Evolutionary conservation across 768 basidiomycete species (phyloP), one percentile per base, ranked within the genome.

Genomic region (Rhizopogon roseolus): DNA sequence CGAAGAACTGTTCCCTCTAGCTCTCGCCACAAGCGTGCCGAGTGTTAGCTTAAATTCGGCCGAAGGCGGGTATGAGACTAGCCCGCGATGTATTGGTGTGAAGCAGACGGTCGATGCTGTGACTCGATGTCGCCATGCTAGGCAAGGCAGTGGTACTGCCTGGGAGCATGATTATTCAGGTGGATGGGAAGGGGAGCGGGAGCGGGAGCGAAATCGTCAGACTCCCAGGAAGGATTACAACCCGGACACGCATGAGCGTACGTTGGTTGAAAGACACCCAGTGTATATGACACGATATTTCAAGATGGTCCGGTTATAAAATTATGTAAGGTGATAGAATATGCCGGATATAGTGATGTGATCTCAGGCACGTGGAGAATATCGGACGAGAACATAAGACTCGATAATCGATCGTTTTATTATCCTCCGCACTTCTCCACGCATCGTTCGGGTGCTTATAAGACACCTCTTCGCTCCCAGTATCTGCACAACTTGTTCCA

Each of bases 121-220:
- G 38, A 52, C 41, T 22, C 29, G 29, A 1, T 29, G 29, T 29
- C 29, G 29, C 3, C 29, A 29, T 29, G 34, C 9, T 13, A 29
- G 28, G n/a, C 17, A 42, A 42, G 44, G 19, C 45, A 19, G 48
- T 50, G 52, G 41, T 43, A 45, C 34, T 28, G 29, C 38, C 44
- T 49, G 29, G 36, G 38, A 17, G 22, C 54, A 57, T 57, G 54
- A 34, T 41, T 45, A 52, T 29, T 32, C 55, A 60, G 62, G 43
- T 54, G n/a, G 28, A 25, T 43, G 43, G 37, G 28, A 51, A 28
- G 42, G 27, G 6, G 7, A 41, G 19, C 4, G 27, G 6, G 7
- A 41, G 19, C 4, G 27, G 40, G 50, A 51, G 4, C 50, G 28
- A 36, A n/a, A 4, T 32, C 16, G 29, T 10, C 28, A 45, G 11